Conservation (phyloP, 805 yeast species). For the Saturnispora diversa region DNA sequence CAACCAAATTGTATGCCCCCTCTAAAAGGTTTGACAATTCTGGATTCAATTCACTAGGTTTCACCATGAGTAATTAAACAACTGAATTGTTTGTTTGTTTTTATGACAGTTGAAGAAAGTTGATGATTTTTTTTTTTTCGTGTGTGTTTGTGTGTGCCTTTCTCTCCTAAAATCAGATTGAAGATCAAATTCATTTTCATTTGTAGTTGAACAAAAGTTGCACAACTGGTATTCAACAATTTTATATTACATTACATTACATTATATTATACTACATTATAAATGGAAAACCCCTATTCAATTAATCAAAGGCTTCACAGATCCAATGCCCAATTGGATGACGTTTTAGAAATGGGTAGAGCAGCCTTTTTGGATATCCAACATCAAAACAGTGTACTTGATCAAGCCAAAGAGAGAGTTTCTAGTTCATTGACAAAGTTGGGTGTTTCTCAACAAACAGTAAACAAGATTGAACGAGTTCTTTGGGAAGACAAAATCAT, state of each 20-base stretch:
- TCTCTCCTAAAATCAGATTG: too few relatives aligned
- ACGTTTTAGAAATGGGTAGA: slow-evolving; percentile 83
- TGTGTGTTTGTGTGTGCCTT: not conserved
- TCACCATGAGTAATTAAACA: too few relatives aligned
- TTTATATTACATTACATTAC: too few relatives aligned
- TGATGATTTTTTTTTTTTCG: not conserved
- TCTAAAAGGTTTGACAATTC: slow-evolving; percentile 14
- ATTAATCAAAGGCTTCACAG: slow-evolving; percentile 22
- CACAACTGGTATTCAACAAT: too few relatives aligned
- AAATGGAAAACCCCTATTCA: slow-evolving; percentile 5
- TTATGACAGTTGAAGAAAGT: too few relatives aligned
- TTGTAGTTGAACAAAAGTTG: too few relatives aligned
- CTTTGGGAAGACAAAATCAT: slow-evolving; percentile 82
- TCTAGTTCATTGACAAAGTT: slow-evolving; percentile 65
- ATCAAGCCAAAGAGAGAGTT: slow-evolving; percentile 53
- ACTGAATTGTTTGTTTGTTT: too few relatives aligned
- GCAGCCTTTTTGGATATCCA: slow-evolving; percentile 77
- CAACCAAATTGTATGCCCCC: slow-evolving; percentile 21
- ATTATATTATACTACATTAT: not conserved
- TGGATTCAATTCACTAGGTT: not conserved
- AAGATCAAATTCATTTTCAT: too few relatives aligned
- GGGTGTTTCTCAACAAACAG: slow-evolving; percentile 82
- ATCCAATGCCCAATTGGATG: slow-evolving; percentile 79
- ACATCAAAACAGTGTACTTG: slow-evolving; percentile 70
- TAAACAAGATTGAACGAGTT: slow-evolving; percentile 67